A percentile compares a stretch with the other conserved stretches of the same genome.
These are phyloP conservation scores for Botrytis byssoidea DNA, from an alignment of 2,329 filamentous ascomycete genomes.

Conservation along the genomic window DNA sequence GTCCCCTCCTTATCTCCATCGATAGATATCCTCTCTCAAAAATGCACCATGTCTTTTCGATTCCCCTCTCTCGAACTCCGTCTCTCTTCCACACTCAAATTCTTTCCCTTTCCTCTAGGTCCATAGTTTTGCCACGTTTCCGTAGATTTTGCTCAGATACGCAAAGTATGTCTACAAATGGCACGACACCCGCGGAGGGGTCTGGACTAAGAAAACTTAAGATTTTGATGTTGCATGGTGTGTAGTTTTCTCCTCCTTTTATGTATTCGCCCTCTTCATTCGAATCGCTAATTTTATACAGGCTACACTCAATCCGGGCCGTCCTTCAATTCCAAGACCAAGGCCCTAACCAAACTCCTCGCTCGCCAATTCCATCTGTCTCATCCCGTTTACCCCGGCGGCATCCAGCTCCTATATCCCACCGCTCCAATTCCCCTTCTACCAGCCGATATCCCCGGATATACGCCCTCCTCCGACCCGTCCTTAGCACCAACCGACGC, in stretches of 20 bases:
- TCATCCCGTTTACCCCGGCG: constrained; percentile 44
- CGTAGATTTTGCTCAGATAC: neutral
- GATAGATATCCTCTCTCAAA: constrained; percentile 1
- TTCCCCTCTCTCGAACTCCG: neutral
- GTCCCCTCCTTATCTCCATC: constrained; percentile 8
- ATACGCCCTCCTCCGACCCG: constrained; percentile 44
- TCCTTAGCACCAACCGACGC: constrained; percentile 48
- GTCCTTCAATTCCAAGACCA: constrained; percentile 84
- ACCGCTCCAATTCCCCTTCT: constrained; percentile 65
- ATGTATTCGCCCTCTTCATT: neutral
- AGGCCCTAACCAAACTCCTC: constrained; percentile 62
- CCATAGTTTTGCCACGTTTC: neutral
- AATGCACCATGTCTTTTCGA: constrained; percentile 7
- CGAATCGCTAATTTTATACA: constrained; percentile 34
- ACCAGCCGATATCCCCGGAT: constrained; percentile 68
- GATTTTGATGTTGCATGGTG: constrained; percentile 77
- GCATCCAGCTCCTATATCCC: constrained; percentile 62
- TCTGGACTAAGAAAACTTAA: constrained; percentile 46
- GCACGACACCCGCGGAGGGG: neutral
- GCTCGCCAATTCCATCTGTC: constrained; percentile 49
- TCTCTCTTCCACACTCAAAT: neutral
- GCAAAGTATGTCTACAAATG: constrained; percentile 1
- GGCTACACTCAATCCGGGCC: constrained; percentile 89
- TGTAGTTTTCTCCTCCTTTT: constrained; percentile 24
- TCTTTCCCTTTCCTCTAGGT: neutral